phyloP scores from a whole-genome alignment of 495 filamentous ascomycete species.

The Penicillium cinerascens region DNA sequence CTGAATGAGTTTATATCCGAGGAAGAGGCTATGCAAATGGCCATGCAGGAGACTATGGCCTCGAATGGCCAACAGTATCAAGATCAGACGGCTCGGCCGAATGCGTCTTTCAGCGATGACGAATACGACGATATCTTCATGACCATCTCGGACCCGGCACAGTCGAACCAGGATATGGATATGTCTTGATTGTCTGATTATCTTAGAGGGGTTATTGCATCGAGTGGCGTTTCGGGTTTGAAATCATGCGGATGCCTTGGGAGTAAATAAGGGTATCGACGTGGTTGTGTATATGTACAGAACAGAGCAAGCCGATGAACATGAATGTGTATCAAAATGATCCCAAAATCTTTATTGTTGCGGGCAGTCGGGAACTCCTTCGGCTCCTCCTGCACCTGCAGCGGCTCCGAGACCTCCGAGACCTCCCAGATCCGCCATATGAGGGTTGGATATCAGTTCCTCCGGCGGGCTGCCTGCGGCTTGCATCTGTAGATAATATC shows the following conservation, averaged over 20 bases:
- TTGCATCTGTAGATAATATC: constrained; percentile 70
- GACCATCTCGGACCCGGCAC: constrained; percentile 25
- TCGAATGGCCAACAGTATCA: constrained; percentile 1
- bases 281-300: constrained; percentile 24
- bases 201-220: constrained; percentile 12
- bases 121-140: constrained; percentile 54
- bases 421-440: constrained; percentile 34
- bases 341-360: constrained; percentile 32
- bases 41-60: constrained; percentile 5
- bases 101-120: constrained; percentile 49
- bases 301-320: constrained; percentile 21
- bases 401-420: neutral
- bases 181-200: constrained; percentile 27
- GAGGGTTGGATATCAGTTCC: constrained; percentile 80
- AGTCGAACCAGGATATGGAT: constrained; percentile 37
- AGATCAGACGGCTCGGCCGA: neutral
- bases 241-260: constrained; percentile 1
- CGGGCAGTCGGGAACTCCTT: constrained; percentile 37
- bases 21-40: constrained; percentile 31
- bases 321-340: neutral
- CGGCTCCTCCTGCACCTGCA: constrained; percentile 9
- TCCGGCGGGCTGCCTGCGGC: constrained; percentile 81
- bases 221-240: constrained; percentile 13
- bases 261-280: constrained; percentile 30
- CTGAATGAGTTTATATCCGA: constrained; percentile 35